Evolutionary conservation across 208 protist genomes (phyloP), one percentile per base, ranked within the genome.

Genomic region (Wallacemonas sp.): DNA sequence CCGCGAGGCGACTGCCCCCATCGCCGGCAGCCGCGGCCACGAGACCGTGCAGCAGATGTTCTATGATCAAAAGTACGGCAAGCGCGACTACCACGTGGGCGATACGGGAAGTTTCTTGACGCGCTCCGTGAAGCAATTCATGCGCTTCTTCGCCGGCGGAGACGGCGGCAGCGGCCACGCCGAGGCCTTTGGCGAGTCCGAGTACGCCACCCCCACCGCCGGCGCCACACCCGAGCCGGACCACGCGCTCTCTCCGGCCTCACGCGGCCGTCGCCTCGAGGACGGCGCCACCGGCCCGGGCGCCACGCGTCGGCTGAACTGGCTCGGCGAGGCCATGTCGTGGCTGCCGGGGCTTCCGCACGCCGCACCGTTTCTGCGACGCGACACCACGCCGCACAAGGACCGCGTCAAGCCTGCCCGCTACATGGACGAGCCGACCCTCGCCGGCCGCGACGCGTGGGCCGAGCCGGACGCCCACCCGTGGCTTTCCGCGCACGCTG

Each of bases 321-420:
- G 57, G 12, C n/a, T 79, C 2, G 79, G 71, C 46, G 61, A 72
- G 25, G 70, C 70, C 33, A 44, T 84, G 20, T 69, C 67, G 46
- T 77, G 70, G 79, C 2, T 84, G 32, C 79, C 78, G 3, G 78
- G 78, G 4, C 80, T 84, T 26, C 50, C 69, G 11, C 31, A 76
- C 55, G 41, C 79, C 41, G 16, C 71, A 20, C 20, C 31, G 72
- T 22, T 79, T 73, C 50, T 66, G 49, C 8, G 67, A 50, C 25
- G 46, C 41, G 18, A 45, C 72, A 12, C 61, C 61, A 25, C 8
- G 18, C 39, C 28, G 14, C 46, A 62, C 49, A n/a, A 26, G 10
- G 52, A 59, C 8, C 52, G 52, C 52, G 52, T 42, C 52, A 3
- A 36, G 11, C 4, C 48, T 5, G 31, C 16, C 8, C 44, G 44